These are phyloP conservation scores for Colletotrichum zoysiae DNA, from an alignment of 2,329 filamentous ascomycete species.

Conservation along the genomic window DNA sequence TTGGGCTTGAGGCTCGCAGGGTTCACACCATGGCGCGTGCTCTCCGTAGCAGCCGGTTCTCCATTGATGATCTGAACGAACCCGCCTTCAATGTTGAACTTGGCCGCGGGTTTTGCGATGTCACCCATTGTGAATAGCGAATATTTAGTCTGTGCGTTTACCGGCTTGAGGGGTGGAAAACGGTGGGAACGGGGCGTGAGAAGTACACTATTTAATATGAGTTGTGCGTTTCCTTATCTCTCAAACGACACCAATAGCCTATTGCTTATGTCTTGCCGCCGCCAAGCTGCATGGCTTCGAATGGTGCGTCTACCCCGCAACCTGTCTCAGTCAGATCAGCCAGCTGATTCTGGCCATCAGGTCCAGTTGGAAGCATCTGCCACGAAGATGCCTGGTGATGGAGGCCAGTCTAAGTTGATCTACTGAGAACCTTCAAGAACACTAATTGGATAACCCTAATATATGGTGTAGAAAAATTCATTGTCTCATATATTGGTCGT, in stretches of 20 bases:
- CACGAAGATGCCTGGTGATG: background rate
- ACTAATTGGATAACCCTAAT: no score
- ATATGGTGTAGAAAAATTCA: background rate
- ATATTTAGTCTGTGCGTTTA: no score
- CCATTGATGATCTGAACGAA: conserved; percentile 57
- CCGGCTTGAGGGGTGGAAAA: no score
- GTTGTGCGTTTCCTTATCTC: background rate
- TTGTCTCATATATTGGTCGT: background rate
- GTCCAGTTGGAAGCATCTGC: background rate
- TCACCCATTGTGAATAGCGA: background rate
- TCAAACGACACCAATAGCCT: background rate
- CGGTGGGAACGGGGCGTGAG: background rate
- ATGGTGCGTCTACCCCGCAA: background rate
- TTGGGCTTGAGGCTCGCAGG: conserved; percentile 62
- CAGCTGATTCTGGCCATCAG: background rate
- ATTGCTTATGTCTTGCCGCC: background rate
- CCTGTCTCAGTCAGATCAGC: background rate
- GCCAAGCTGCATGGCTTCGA: background rate
- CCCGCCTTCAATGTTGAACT: background rate
- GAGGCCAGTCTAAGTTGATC: background rate
- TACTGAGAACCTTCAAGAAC: no score
- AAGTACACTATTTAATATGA: background rate
- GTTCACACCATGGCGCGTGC: conserved; percentile 63
- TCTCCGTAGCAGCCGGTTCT: conserved; percentile 55
- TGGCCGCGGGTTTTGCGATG: background rate